Percentiles rank a stretch among this genome's conserved stretches.
These are phyloP conservation scores for Mycena belliarum DNA, from an alignment of 768 basidiomycete species.

Conservation along the genomic window DNA sequence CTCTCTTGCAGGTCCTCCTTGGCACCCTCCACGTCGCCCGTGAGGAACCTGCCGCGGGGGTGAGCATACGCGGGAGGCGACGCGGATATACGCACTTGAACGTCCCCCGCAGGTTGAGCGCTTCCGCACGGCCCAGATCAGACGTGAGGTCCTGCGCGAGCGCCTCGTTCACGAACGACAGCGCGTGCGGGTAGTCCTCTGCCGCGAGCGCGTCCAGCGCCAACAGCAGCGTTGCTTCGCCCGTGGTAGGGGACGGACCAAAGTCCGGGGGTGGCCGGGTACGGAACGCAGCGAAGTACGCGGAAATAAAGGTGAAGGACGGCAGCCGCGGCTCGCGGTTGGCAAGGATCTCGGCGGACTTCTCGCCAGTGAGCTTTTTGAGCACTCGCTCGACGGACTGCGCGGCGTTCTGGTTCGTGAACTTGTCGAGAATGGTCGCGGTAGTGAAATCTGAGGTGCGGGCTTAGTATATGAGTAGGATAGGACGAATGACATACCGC, in stretches of 20 bases:
- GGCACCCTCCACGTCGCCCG: slow-evolving; percentile 79
- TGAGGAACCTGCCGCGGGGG: slow-evolving; percentile 68
- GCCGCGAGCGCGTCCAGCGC: slow-evolving; percentile 85
- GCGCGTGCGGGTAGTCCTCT: slow-evolving; percentile 79
- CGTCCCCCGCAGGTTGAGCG: slow-evolving; percentile 90
- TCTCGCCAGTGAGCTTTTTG: slow-evolving; percentile 74
- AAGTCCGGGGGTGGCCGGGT: slow-evolving; percentile 70
- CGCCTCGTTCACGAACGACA: slow-evolving; percentile 80
- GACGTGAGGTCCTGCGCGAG: slow-evolving; percentile 84
- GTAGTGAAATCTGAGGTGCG: slow-evolving; percentile 83
- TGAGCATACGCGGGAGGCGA: neutral
- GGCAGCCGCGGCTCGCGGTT: slow-evolving; percentile 21
- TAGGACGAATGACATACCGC: slow-evolving; percentile 51
- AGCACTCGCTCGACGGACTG: slow-evolving; percentile 89
- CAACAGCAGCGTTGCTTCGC: slow-evolving; percentile 80
- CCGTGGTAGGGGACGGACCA: slow-evolving; percentile 73
- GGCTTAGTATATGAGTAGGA: neutral
- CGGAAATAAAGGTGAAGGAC: slow-evolving; percentile 61
- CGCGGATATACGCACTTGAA: slow-evolving; percentile 72
- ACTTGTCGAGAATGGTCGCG: slow-evolving; percentile 92
- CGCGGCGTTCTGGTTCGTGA: slow-evolving; percentile 79
- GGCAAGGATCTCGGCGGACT: slow-evolving; percentile 70
- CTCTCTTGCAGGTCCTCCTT: slow-evolving; percentile 82
- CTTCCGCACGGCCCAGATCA: slow-evolving; percentile 77
- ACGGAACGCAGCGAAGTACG: slow-evolving; percentile 97